phyloP scores from a whole-genome alignment of 2,329 filamentous ascomycete genomes.

The Verticillium dahliae region DNA sequence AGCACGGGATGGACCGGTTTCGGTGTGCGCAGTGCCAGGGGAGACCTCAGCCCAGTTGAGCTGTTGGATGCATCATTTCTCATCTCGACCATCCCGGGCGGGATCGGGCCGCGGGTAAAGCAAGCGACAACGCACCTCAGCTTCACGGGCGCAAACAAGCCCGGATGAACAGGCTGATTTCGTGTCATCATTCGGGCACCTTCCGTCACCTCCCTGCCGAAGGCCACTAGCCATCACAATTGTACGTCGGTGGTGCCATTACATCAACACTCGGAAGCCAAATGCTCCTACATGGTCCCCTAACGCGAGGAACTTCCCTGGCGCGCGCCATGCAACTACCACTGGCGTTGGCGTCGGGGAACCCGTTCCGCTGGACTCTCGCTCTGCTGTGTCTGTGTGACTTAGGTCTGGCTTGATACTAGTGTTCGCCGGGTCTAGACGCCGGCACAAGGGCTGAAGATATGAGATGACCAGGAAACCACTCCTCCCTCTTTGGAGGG shows the following conservation, averaged over 20 bases:
- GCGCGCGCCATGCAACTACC: slow-evolving; percentile 5
- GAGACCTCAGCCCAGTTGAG: neutral
- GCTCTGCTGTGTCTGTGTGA: neutral
- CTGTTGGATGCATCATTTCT: neutral
- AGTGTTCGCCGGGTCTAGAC: neutral
- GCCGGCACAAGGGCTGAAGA: neutral
- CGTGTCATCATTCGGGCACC: neutral
- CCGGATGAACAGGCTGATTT: neutral
- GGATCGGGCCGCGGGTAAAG: neutral
- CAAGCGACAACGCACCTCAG: neutral
- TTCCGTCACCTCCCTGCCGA: neutral
- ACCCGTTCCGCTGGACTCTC: slow-evolving; percentile 5
- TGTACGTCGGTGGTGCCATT: no score
- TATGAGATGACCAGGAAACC: neutral
- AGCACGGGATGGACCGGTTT: neutral
- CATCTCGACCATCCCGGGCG: neutral
- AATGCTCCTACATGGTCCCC: no score
- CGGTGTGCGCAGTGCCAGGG: neutral
- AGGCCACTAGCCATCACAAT: neutral
- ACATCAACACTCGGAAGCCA: no score
- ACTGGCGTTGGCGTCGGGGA: slow-evolving; percentile 4
- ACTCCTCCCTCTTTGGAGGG: neutral
- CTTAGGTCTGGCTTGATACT: neutral
- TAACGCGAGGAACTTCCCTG: no score
- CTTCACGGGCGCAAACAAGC: neutral